Base-by-base conservation (phyloP, 305 asterid genomes). In the Fraxinus floribunda region DNA sequence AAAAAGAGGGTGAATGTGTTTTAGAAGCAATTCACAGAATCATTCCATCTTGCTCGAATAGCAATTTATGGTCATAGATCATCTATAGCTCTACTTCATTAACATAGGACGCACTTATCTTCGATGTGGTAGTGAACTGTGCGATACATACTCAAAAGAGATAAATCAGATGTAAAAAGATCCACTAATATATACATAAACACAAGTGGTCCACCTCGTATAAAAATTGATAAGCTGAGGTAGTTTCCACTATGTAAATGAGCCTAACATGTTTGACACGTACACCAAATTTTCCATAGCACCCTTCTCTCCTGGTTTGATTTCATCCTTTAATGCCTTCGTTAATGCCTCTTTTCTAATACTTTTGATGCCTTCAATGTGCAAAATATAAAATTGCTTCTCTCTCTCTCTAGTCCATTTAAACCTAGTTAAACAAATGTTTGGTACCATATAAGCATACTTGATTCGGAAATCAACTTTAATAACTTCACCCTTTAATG, bases 41-140 rank as follows among this genome's bases (percentile, higher is more conserved):
- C 7, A 35, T 36, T 38, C 30, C 34, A 24, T 76, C 34, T 62
- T 20, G 79, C 55, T 34, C 20, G 34, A 73, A 75, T 62, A 13
- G 77, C 77, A 84, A 66, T 30, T 29, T 49, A 74, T 10, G 52
- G 71, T 30, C 18, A 74, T 55, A 30, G 80, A 85, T 66, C 24
- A 78, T 46, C 68, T 11, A 35, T 46, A 22, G 13, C 22, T 15
- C 55, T 20, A 0, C 38, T 77, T 77, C 80, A 55, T 55, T 30
- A 52, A 57, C 49, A 41, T 29, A n/a, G 20, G 15, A 78, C 5
- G 5, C 38, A 55, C 34, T 49, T 15, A 29, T 29, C 75, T 68
- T 68, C 22, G 35, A 15, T 0, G 22, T 75, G 66, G 44, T 75
- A 64, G 35, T 7, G 18, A 41, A 41, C 18, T 41, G 15, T 70